phyloP scores from a whole-genome alignment of 331 rosid genomes.

The Cydonia oblonga region DNA sequence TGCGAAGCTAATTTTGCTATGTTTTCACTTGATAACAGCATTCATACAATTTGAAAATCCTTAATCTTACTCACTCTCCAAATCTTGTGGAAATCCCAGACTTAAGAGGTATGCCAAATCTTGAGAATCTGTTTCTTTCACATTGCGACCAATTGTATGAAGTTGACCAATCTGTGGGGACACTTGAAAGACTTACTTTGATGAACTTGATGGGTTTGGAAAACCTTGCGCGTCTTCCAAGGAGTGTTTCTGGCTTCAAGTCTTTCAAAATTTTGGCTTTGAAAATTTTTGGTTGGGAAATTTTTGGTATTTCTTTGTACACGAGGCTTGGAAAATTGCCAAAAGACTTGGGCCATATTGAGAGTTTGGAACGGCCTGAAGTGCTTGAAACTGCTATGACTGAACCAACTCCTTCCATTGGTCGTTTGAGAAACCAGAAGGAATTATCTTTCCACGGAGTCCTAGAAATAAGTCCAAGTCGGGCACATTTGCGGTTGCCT shows the following conservation, averaged over 20 bases:
- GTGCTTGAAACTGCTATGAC: not conserved
- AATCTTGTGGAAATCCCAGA: slow-evolving; percentile 5
- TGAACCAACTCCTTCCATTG: not conserved
- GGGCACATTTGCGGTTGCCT: not conserved
- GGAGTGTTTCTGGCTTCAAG: not conserved
- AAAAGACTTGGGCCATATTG: not conserved
- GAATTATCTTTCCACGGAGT: not conserved
- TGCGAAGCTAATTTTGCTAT: not conserved
- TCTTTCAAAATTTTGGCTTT: no score
- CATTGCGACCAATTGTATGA: not conserved
- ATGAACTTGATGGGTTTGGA: not conserved
- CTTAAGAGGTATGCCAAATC: not conserved
- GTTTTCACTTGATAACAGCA: slow-evolving; percentile 1
- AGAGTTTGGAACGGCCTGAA: not conserved
- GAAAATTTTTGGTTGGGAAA: no score
- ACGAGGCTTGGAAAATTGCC: not conserved
- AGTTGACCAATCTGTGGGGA: not conserved
- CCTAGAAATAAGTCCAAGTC: not conserved
- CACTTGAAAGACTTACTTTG: not conserved
- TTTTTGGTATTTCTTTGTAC: not conserved
- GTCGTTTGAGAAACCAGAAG: not conserved
- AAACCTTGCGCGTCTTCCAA: not conserved
- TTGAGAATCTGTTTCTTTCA: not conserved
- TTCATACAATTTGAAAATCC: not conserved
- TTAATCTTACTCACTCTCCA: not conserved